Base-by-base conservation (phyloP, 139 green algal species). In the Diplosphaera chodatii region DNA sequence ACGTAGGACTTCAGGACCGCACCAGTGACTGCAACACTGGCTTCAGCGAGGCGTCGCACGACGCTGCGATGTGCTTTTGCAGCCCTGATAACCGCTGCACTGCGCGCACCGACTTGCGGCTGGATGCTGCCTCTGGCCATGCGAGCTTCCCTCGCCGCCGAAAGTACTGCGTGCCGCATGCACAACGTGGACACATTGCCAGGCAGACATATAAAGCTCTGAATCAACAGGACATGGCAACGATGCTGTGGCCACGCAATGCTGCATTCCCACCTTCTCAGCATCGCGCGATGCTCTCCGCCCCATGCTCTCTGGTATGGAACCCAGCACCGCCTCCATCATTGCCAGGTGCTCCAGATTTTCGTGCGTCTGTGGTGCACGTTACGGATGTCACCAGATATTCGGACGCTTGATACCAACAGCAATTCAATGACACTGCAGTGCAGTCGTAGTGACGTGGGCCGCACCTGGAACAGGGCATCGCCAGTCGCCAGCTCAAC, bases 321-420 rank as follows among this genome's bases (percentile, higher is more conserved):
- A 67, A 1, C 90, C 93, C 64, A 98, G 74, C 63, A 94, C 87
- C n/a, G 72, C 62, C 82, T 98, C 84, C 94, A 99, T 99, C 94
- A 99, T 99, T 2, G 91, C 95, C 55, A 99, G 78, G 83, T 99
- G 95, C 81, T 99, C 95, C 74, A 97, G 72, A 84, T 99, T 96
- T 55, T 99, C 94, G 77, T 98, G 95, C 40, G 95, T 99, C 79
- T 97, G 83, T 18, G 48, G 13, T 23, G 48, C 13, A 59, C 34
- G n/a, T n/a, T n/a, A n/a, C n/a, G n/a, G n/a, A n/a, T n/a, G n/a
- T n/a, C n/a, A n/a, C n/a, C n/a, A n/a, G n/a, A n/a, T n/a, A n/a
- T n/a, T n/a, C n/a, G n/a, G n/a, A n/a, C n/a, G n/a, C n/a, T n/a
- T n/a, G n/a, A n/a, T n/a, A n/a, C n/a, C n/a, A n/a, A n/a, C n/a